These are phyloP conservation scores for Sarocladium brachiariae DNA, from an alignment of 2,329 filamentous ascomycete genomes.

Conservation along the genomic window DNA sequence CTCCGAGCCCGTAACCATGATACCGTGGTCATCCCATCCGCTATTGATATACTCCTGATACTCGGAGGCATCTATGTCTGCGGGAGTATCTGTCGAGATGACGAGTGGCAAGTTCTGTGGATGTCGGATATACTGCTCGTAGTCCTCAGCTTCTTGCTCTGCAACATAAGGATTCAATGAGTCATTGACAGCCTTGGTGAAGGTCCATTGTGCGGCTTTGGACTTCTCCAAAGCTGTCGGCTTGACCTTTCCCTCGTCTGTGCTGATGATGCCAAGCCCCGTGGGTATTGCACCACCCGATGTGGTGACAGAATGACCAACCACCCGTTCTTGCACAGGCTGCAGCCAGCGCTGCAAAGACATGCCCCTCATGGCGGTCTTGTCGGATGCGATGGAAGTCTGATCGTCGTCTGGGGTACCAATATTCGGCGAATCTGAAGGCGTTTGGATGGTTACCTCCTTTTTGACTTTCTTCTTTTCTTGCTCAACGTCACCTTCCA, in stretches of 20 bases:
- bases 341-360: slow-evolving; percentile 59
- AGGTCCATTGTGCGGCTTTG: slow-evolving; percentile 79
- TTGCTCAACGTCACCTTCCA: slow-evolving; percentile 50
- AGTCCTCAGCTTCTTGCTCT: slow-evolving; percentile 72
- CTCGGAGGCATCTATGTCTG: slow-evolving; percentile 54
- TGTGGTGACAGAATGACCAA: background rate
- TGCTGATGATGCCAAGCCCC: background rate
- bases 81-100: slow-evolving; percentile 59
- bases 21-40: slow-evolving; percentile 53
- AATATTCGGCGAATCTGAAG: slow-evolving; percentile 1
- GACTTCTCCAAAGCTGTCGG: slow-evolving; percentile 64
- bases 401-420: slow-evolving; percentile 29
- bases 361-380: slow-evolving; percentile 37
- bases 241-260: slow-evolving; percentile 36
- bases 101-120: slow-evolving; percentile 84
- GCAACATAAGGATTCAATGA: slow-evolving; percentile 81
- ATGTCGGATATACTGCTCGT: slow-evolving; percentile 81
- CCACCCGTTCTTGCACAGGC: slow-evolving; percentile 22
- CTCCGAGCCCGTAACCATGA: slow-evolving; percentile 42
- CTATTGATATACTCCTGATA: slow-evolving; percentile 76
- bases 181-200: slow-evolving; percentile 77
- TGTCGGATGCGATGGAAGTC: slow-evolving; percentile 32
- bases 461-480: slow-evolving; percentile 60
- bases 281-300: slow-evolving; percentile 3
- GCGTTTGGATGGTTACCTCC: slow-evolving; percentile 37